Evolutionary conservation across 345 rosid species (phyloP), one percentile per base, ranked within the genome.

Genomic region (Gynandropsis gynandra): DNA sequence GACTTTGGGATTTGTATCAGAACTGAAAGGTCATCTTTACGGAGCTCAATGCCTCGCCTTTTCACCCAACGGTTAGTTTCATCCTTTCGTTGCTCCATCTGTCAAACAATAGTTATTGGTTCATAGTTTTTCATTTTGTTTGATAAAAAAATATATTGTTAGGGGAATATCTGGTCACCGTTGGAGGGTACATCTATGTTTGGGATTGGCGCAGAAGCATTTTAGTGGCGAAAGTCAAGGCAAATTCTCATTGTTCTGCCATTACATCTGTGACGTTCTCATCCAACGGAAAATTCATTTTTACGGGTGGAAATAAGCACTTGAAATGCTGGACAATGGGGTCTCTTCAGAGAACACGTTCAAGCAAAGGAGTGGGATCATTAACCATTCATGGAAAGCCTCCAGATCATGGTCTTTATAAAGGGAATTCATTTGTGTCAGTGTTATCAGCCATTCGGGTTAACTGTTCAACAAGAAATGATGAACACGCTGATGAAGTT

Each of bases 301-400:
- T 84, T 52, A 82, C 95, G 45, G 85, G 90, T 52, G 87, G 96
- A 41, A 78, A 71, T 65, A 84, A 82, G 68, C 94, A 84, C 68
- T 76, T 82, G 63, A 87, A 84, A 52, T 70, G 55, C 59, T 82
- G 96, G 94, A 66, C 78, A 47, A 64, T 84, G 45, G 80, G 74
- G 54, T 71, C 75, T 38, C 76, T 76, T 57, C 74, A 74, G 46
- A 68, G 67, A 67, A 78, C 78, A 24, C 81, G 72, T 10, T 73
- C 73, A 47, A 76, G 60, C 35, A 75, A 65, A 59, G 70, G 66
- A 43, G 50, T 65, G 33, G 68, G 63, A 31, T 68, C 72, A 5
- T 9, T 74, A 54, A 66, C 69, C 17, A 44, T 66, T 21, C 76
- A 68, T 47, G 85, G 85, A 12, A 87, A 72, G 70, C 85, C 83